Base-by-base conservation (phyloP, 1,139 yeast species). In the Martiniozyma asiatica region DNA sequence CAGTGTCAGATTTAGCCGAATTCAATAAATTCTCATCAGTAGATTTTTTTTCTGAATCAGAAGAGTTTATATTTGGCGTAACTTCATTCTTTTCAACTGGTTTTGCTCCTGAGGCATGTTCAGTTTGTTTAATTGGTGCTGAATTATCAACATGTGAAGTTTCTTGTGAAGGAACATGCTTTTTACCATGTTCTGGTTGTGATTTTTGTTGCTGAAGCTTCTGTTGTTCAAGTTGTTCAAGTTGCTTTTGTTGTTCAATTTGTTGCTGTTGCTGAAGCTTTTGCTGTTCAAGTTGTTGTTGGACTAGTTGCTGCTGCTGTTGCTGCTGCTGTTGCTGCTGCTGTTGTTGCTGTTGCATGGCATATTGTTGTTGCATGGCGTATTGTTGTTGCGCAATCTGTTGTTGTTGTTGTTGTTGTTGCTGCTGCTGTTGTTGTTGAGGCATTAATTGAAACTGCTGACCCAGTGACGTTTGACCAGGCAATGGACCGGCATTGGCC, bases 391-490 rank as follows among this genome's bases (percentile, higher is more conserved):
- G 18, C 8, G 29, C 33, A n/a, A 24, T 21, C 29, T 13, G 37
- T 23, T 33, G 41, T 21, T 24, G 33, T 27, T 26, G 39, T 16
- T 27, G 42, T 24, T 29, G 41, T 16, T 31, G 41, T 12, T 36
- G 43, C n/a, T 17, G 18, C 7, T 6, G 18, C 7, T 6, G 18
- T 17, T 17, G 18, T 17, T 17, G 18, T 17, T 17, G 18, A 17
- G 7, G 6, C 18, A 17, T 6, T 6, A 22, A 29, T 35, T 31
- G 44, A 44, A 29, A 37, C 37, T 26, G 48, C 50, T 37, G 39
- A 11, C 27, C 35, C 20, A 35, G 21, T n/a, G 51, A 51, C 24
- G 45, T 34, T 23, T 45, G 48, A 24, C 33, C 30, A 17, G 51
- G 51, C 26, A 46, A 35, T 21, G 44, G 47, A 17, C 33, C 30